Base-by-base conservation (phyloP, 352 stramenopile genomes). In the Phytophthora ramorum region DNA sequence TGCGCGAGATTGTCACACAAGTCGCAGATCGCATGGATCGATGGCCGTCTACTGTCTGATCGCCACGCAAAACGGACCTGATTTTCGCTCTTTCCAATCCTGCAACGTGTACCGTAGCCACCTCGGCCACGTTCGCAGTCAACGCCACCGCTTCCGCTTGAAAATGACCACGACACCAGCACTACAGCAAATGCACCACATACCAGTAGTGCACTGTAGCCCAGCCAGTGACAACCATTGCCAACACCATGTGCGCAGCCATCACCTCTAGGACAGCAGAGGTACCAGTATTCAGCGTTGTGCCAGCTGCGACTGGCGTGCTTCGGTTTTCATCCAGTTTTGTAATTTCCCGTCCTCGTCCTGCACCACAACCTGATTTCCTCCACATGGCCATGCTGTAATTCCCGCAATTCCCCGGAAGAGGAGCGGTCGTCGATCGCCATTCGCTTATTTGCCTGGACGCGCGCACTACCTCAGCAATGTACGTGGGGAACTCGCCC, bases 401-500 rank as follows among this genome's bases (percentile, higher is more conserved):
- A 46, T 46, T 46, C 17, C 10, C 13, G 4, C 8, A 46, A 46
- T 8, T 24, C 26, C 7, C 9, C 17, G 40, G 40, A 26, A 46
- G 40, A 46, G 40, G n/a, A 22, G n/a, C 7, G 17, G 8, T 24
- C n/a, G 16, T 46, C 40, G n/a, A 46, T 46, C 40, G 40, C 40
- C 59, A 61, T 61, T 67, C 59, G 50, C 30, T 34, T 16, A 61
- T 56, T 44, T 41, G 41, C 38, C 26, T 16, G 38, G n/a, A 8
- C 17, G 20, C n/a, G 40, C 40, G 12, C 40, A 46, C 17, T n/a
- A 8, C 10, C 17, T 13, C 20, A 46, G 16, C 38, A 58, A 78
- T 79, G 71, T 73, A 76, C 58, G 61, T 5, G 19, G 57, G 48
- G 26, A 66, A 71, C 51, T 71, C 63, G 34, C 59, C 67, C 43